Conservation (phyloP, 2,329 filamentous ascomycete species). For the Metarhizium brunneum region DNA sequence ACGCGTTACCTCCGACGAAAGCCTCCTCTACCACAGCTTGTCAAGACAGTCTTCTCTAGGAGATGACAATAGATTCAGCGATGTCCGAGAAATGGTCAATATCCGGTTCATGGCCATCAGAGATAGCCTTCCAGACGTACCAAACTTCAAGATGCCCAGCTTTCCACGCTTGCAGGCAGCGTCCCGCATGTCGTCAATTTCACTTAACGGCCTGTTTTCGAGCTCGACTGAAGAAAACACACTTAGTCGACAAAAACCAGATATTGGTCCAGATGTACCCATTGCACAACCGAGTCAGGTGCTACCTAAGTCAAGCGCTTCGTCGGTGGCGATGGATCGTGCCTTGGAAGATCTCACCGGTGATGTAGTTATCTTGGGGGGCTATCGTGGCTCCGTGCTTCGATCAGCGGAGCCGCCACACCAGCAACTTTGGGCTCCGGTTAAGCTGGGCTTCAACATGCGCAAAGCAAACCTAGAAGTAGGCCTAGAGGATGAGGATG, state of each 20-base stretch:
- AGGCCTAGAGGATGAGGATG: conserved; percentile 70
- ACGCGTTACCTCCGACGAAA: conserved; percentile 51
- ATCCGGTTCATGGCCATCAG: conserved; percentile 82
- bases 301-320: neutral
- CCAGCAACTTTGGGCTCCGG: conserved; percentile 86
- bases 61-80: conserved; percentile 70
- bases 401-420: conserved; percentile 73
- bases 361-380: conserved; percentile 81
- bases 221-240: conserved; percentile 14
- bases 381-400: conserved; percentile 84
- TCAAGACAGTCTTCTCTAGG: conserved; percentile 77
- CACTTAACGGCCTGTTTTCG: conserved; percentile 21
- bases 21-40: conserved; percentile 63
- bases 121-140: conserved; percentile 73
- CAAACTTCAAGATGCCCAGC: conserved; percentile 63
- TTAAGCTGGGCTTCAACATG: conserved; percentile 86
- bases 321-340: conserved; percentile 36
- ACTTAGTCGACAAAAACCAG: neutral
- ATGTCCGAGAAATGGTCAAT: conserved; percentile 79
- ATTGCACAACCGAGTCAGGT: neutral
- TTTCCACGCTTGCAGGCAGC: conserved; percentile 42
- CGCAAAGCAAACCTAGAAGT: conserved; percentile 88
- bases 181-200: conserved; percentile 21
- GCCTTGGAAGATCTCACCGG: conserved; percentile 63
- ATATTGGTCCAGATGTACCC: neutral